A percentile compares a stretch with the other conserved stretches of the same genome.
Conservation (phyloP, 2,329 filamentous ascomycete genomes). For the Sphaerostilbella broomeana region DNA sequence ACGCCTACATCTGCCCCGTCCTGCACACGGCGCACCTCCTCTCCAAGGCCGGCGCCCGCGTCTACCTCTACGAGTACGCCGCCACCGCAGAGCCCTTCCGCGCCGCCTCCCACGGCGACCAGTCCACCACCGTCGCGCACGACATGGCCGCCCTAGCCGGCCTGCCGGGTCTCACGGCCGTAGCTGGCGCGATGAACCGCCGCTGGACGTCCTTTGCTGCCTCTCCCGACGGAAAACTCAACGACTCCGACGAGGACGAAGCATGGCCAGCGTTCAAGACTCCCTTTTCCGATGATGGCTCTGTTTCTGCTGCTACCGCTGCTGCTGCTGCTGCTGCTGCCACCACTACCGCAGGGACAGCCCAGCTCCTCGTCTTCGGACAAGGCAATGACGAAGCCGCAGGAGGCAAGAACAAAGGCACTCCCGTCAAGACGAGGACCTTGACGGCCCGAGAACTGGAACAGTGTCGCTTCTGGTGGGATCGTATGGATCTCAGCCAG, state of each 20-base stretch:
- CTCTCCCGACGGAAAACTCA: slow-evolving; percentile 23
- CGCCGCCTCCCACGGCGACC: slow-evolving; percentile 43
- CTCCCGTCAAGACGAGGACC: slow-evolving; percentile 35
- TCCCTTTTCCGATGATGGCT: slow-evolving; percentile 26
- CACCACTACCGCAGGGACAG: slow-evolving; percentile 18
- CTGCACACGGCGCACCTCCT: slow-evolving; percentile 49
- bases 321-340: slow-evolving; percentile 20
- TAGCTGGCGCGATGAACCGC: slow-evolving; percentile 36
- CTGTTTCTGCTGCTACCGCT: slow-evolving; percentile 19
- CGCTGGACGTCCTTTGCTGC: slow-evolving; percentile 33
- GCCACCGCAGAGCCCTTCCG: slow-evolving; percentile 32
- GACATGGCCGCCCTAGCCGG: slow-evolving; percentile 30
- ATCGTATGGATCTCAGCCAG: slow-evolving; percentile 33
- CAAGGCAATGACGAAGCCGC: slow-evolving; percentile 51
- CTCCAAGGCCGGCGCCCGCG: slow-evolving; percentile 24
- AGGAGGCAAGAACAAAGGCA: slow-evolving; percentile 32
- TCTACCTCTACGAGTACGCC: slow-evolving; percentile 57
- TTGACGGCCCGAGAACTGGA: slow-evolving; percentile 38
- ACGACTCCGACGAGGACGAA: slow-evolving; percentile 11
- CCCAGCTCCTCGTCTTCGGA: slow-evolving; percentile 49
- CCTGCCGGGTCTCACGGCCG: slow-evolving; percentile 31
- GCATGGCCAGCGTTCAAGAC: slow-evolving; percentile 39
- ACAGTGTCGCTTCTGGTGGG: slow-evolving; percentile 57
- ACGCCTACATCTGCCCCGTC: slow-evolving; percentile 58
- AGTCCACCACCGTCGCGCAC: slow-evolving; percentile 37